Conservation (phyloP, 805 yeast species). For the Yarrowia bubula region DNA sequence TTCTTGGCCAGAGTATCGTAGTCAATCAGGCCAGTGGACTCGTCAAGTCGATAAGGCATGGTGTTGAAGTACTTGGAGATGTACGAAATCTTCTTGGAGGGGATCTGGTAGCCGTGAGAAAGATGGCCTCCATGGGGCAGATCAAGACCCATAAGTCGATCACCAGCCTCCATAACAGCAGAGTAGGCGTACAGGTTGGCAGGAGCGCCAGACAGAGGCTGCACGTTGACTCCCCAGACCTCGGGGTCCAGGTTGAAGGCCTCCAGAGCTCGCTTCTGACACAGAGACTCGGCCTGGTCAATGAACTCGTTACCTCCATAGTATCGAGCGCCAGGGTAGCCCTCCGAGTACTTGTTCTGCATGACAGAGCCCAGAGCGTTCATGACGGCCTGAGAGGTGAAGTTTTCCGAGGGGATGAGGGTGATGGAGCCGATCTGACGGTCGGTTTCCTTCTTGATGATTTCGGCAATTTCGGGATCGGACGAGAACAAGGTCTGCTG, state of each 20-base stretch:
- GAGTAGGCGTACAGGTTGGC: slow-evolving; percentile 92
- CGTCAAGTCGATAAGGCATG: slow-evolving; percentile 92
- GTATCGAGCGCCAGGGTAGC: slow-evolving; percentile 96
- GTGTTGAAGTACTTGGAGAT: slow-evolving; percentile 94
- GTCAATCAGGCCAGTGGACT: slow-evolving; percentile 85
- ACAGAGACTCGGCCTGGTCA: slow-evolving; percentile 83
- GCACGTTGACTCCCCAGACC: slow-evolving; percentile 97
- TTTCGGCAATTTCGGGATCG: slow-evolving; percentile 62
- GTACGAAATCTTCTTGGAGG: slow-evolving; percentile 81
- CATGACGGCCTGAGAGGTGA: slow-evolving; percentile 92
- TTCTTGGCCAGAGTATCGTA: slow-evolving; percentile 82
- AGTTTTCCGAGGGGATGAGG: slow-evolving; percentile 92
- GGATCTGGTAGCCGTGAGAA: slow-evolving; percentile 95
- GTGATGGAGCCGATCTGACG: slow-evolving; percentile 92
- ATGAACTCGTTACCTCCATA: slow-evolving; percentile 97
- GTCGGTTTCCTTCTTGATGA: slow-evolving; percentile 69
- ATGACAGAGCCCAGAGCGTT: slow-evolving; percentile 92
- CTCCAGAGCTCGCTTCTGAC: slow-evolving; percentile 87
- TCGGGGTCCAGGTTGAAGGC: slow-evolving; percentile 74
- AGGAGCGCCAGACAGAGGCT: slow-evolving; percentile 93
- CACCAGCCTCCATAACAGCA: slow-evolving; percentile 84
- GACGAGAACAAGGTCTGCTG: slow-evolving; percentile 1
- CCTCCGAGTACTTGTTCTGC: slow-evolving; percentile 98
- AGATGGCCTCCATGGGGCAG: slow-evolving; percentile 98
- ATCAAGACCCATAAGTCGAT: slow-evolving; percentile 94